phyloP scores from a whole-genome alignment of 2,329 filamentous ascomycete genomes.

The Dothiorella sarmentorum region DNA sequence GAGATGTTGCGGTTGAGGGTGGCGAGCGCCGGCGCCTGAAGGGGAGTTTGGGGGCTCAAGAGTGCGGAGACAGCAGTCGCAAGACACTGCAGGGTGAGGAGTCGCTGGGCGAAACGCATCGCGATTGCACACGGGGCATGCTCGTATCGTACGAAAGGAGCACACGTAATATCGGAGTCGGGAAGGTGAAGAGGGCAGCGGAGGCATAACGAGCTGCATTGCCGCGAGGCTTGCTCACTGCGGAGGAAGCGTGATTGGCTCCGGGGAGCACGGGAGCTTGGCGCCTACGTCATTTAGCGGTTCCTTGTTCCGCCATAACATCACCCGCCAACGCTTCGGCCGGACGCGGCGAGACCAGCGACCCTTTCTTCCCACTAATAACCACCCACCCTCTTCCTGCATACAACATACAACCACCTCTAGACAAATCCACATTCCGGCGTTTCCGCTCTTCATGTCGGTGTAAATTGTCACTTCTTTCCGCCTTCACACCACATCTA shows the following conservation, averaged over 20 bases:
- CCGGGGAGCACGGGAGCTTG: conserved; percentile 6
- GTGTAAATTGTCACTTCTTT: background rate
- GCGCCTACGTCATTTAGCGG: conserved; percentile 12
- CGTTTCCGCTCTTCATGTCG: conserved; percentile 8
- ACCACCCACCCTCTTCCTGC: background rate
- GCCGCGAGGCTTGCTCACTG: background rate
- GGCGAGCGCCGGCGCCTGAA: conserved; percentile 18
- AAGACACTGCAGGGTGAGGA: conserved; percentile 3
- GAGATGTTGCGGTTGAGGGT: conserved; percentile 50
- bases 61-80: background rate
- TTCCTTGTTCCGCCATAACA: conserved; percentile 16
- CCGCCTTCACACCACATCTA: background rate
- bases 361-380: background rate
- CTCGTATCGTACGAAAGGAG: conserved; percentile 6
- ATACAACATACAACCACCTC: background rate
- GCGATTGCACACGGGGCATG: conserved; percentile 8
- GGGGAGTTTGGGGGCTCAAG: conserved; percentile 22
- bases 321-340: conserved; percentile 8
- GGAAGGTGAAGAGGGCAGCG: background rate
- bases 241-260: background rate
- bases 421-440: background rate
- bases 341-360: background rate
- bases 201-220: background rate
- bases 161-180: conserved; percentile 9
- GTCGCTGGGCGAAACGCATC: conserved; percentile 13